Evolutionary conservation across 1,284 basidiomycete species (phyloP).

Genomic region (Dichomitus squalens): DNA sequence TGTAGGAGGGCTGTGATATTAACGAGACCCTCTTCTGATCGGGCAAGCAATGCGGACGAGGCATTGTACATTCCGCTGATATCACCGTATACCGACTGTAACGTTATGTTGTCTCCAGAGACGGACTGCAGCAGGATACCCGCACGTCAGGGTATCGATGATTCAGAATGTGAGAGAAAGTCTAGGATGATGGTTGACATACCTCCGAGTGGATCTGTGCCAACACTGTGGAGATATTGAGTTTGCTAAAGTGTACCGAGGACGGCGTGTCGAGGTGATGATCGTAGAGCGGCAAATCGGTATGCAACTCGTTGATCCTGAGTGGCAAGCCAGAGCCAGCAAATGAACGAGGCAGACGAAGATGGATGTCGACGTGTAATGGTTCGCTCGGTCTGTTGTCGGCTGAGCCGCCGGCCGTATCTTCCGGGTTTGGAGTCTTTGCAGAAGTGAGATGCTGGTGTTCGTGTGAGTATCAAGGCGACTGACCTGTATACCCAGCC

Average conservation of each 20-base stretch:
- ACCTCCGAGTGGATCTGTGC: neutral
- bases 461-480: neutral
- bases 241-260: neutral
- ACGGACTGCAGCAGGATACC: too few relatives aligned
- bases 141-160: too few relatives aligned
- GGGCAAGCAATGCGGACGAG: neutral
- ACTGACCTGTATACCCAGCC: neutral
- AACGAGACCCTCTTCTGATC: neutral
- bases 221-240: neutral
- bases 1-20: neutral
- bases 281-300: neutral
- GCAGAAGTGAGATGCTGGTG: neutral
- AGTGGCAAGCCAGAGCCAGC: neutral
- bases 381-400: neutral
- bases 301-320: neutral
- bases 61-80: neutral
- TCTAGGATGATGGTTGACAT: constrained; percentile 1
- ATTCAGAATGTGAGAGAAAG: too few relatives aligned
- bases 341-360: neutral
- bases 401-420: neutral
- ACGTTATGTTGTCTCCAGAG: too few relatives aligned
- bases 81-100: neutral
- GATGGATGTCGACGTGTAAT: neutral
- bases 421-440: neutral
- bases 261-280: neutral